Evolutionary conservation across 805 yeast species (phyloP).

Genomic region (Yarrowia yakushimensis): DNA sequence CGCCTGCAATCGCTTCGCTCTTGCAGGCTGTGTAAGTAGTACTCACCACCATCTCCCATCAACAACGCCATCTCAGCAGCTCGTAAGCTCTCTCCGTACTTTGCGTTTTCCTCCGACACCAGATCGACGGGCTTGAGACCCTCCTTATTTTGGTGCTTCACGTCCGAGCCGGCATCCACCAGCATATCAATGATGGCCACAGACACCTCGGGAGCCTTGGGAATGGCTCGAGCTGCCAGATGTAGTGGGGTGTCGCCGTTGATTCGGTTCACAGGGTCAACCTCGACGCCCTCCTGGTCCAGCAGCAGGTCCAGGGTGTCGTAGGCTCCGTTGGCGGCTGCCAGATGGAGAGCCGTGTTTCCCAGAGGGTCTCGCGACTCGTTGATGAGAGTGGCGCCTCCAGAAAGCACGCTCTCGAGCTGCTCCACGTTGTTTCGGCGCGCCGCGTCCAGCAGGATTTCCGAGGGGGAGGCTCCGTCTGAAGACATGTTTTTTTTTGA

Average conservation of each 20-base stretch:
- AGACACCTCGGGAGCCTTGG: constrained; percentile 63
- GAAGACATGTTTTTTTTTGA: constrained; percentile 27
- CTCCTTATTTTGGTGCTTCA: constrained; percentile 51
- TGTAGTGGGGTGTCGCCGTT: constrained; percentile 91
- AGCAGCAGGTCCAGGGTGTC: constrained; percentile 77
- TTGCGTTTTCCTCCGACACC: constrained; percentile 51
- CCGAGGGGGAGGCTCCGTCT: constrained; percentile 72
- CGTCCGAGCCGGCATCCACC: constrained; percentile 89
- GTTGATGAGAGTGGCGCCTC: constrained; percentile 51
- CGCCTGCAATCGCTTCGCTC: constrained; percentile 3
- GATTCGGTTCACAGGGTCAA: constrained; percentile 68
- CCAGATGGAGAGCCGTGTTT: constrained; percentile 76
- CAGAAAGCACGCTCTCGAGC: constrained; percentile 52
- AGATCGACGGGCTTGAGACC: constrained; percentile 76
- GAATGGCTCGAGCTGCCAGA: constrained; percentile 71
- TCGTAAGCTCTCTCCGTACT: constrained; percentile 61
- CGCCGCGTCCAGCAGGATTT: constrained; percentile 81
- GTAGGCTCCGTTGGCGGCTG: constrained; percentile 77
- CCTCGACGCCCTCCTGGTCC: constrained; percentile 86
- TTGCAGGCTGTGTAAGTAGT: neutral
- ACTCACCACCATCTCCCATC: constrained; percentile 29
- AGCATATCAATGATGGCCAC: constrained; percentile 56
- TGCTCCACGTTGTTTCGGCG: constrained; percentile 85
- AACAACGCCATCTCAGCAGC: constrained; percentile 73
- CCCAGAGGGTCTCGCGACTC: constrained; percentile 70